These are phyloP conservation scores for Batkoa obscura DNA, from an alignment of 371 early-diverging fungal genomes.

Conservation along the genomic window DNA sequence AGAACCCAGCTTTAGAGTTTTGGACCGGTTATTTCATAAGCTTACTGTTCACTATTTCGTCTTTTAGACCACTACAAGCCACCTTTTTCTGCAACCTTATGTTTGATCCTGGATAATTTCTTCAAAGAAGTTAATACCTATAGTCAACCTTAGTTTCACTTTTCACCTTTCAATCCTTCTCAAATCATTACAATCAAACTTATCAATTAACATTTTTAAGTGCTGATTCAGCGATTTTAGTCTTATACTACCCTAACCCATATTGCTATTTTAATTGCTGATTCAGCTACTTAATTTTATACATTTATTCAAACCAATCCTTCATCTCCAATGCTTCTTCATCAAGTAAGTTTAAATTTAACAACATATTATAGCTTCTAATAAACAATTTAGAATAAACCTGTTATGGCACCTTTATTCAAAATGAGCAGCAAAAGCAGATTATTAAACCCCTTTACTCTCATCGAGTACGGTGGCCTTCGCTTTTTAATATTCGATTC, in stretches of 20 bases:
- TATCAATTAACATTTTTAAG: too few relatives aligned
- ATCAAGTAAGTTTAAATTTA: neutral
- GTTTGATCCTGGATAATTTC: slow-evolving; percentile 3
- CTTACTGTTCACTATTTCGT: too few relatives aligned
- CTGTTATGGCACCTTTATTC: neutral
- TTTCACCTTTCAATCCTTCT: neutral
- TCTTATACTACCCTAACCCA: too few relatives aligned
- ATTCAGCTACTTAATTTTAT: too few relatives aligned
- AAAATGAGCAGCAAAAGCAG: neutral
- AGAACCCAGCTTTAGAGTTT: too few relatives aligned
- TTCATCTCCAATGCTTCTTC: neutral
- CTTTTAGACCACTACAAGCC: neutral
- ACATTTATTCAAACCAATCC: neutral
- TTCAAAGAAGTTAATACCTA: neutral
- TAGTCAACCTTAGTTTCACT: neutral
- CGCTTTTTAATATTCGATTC: slow-evolving; percentile 78
- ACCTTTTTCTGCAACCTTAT: neutral
- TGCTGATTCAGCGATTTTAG: too few relatives aligned
- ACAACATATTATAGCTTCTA: neutral
- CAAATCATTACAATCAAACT: neutral
- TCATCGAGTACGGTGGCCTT: slow-evolving; percentile 25
- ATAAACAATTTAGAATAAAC: neutral
- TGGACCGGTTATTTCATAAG: too few relatives aligned
- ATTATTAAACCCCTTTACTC: slow-evolving; percentile 14
- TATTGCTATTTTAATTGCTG: too few relatives aligned